Evolutionary conservation across 176 grass and related monocot genomes (phyloP).

Genomic region (Themeda triandra): DNA sequence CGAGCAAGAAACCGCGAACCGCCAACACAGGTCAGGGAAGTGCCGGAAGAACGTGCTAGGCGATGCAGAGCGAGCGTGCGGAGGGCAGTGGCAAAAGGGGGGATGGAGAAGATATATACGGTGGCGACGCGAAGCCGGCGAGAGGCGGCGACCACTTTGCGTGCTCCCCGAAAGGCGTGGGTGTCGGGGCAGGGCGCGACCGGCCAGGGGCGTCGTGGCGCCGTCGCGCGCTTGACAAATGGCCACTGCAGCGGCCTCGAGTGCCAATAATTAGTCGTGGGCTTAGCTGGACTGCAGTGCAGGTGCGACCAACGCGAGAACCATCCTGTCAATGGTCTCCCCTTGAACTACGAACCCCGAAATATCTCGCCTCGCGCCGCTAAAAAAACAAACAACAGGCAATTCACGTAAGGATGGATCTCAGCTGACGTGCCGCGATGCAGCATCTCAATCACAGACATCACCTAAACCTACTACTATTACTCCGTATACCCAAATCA

Average conservation of each 20-base stretch:
- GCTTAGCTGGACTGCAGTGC: neutral
- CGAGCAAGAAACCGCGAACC: neutral
- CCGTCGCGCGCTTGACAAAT: slow-evolving; percentile 12
- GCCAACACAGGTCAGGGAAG: neutral
- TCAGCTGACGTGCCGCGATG: neutral
- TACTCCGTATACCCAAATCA: neutral
- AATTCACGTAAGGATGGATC: slow-evolving; percentile 27
- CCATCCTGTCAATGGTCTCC: neutral
- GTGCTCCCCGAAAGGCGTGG: slow-evolving; percentile 35
- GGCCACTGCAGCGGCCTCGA: neutral
- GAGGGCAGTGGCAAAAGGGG: neutral
- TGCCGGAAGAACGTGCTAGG: neutral
- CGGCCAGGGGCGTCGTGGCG: neutral
- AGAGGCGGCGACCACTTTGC: neutral
- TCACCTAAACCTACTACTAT: neutral
- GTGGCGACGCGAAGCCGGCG: neutral
- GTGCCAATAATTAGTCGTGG: neutral
- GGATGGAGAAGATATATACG: neutral
- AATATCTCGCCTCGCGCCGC: too few relatives aligned
- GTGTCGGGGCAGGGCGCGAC: slow-evolving; percentile 33
- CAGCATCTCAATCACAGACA: slow-evolving; percentile 1
- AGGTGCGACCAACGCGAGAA: neutral
- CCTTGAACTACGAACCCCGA: too few relatives aligned
- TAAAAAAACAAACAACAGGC: too few relatives aligned
- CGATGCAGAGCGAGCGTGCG: neutral